A percentile compares a stretch with the other conserved stretches of the same genome.
phyloP scores from a whole-genome alignment of 352 stramenopile species.

The Globisporangium sylvaticum region DNA sequence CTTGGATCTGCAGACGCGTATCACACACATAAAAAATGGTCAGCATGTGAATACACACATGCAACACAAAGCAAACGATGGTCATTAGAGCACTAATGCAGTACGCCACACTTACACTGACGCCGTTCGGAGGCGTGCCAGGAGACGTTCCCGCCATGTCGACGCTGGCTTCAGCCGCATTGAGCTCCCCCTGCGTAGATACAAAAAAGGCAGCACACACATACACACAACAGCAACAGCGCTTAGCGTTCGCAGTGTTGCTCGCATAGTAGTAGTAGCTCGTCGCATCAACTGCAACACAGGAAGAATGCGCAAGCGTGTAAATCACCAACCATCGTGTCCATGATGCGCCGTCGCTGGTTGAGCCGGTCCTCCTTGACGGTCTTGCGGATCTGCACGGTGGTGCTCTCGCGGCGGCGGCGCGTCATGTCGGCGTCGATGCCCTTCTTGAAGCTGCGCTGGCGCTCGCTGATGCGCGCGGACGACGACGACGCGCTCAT shows the following conservation, averaged over 20 bases:
- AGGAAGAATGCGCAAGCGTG: neutral
- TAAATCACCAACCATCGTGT: neutral
- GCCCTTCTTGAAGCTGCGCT: conserved; percentile 77
- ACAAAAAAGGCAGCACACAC: neutral
- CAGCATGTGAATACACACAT: neutral
- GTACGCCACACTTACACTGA: neutral
- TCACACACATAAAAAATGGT: neutral
- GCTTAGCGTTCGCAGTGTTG: neutral
- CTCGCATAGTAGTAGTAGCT: neutral
- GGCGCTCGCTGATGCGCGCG: conserved; percentile 38
- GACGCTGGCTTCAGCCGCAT: neutral
- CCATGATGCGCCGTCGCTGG: conserved; percentile 70
- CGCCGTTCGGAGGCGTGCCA: neutral
- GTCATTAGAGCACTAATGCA: neutral
- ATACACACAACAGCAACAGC: neutral
- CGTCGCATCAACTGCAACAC: neutral
- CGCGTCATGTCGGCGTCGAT: conserved; percentile 77
- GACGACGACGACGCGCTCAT: conserved; percentile 12
- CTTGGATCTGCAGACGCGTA: conserved; percentile 69
- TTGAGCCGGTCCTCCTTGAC: conserved; percentile 83
- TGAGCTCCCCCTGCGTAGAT: conserved; percentile 1
- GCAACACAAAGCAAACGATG: neutral
- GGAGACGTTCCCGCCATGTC: neutral
- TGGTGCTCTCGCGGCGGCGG: conserved; percentile 71
- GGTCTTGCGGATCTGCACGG: conserved; percentile 82